A percentile compares a stretch with the other conserved stretches of the same genome.
phyloP scores from a whole-genome alignment of 768 basidiomycete species.

The Pulveroboletus ravenelii region DNA sequence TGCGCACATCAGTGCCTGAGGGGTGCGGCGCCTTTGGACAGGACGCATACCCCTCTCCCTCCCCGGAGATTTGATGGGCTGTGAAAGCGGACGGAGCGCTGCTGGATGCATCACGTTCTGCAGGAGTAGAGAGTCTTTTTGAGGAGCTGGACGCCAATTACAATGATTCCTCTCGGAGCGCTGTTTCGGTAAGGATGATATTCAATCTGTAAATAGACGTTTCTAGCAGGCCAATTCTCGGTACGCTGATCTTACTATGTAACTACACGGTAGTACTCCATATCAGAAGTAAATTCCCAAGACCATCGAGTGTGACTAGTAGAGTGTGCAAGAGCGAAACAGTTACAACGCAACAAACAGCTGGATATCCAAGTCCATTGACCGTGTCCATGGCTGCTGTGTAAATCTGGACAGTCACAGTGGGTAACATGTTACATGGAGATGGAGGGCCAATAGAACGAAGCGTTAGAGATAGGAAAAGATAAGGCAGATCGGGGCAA shows the following conservation, averaged over 20 bases:
- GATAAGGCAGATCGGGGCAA: conserved; percentile 18
- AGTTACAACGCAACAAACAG: conserved; percentile 51
- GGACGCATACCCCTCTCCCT: no score
- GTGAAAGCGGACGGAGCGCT: no score
- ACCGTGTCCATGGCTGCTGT: conserved; percentile 36
- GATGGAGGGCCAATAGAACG: conserved; percentile 13
- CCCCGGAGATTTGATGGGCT: no score
- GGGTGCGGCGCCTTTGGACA: no score
- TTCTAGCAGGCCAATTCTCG: background rate
- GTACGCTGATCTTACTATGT: background rate
- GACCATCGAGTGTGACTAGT: conserved; percentile 12
- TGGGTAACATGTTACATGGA: conserved; percentile 30
- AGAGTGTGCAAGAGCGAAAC: conserved; percentile 20
- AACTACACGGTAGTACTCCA: background rate
- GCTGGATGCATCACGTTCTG: no score
- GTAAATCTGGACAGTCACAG: conserved; percentile 24
- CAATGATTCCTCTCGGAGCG: conserved; percentile 16
- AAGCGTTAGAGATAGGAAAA: conserved; percentile 16
- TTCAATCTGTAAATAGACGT: background rate
- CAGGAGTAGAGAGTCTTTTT: conserved; percentile 21
- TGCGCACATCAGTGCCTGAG: no score
- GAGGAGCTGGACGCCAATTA: conserved; percentile 23
- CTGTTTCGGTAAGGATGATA: no score
- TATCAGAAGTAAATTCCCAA: background rate
- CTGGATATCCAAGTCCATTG: conserved; percentile 53